phyloP scores from a whole-genome alignment of 805 yeast genomes.

The Saccharomycopsis sp. region DNA sequence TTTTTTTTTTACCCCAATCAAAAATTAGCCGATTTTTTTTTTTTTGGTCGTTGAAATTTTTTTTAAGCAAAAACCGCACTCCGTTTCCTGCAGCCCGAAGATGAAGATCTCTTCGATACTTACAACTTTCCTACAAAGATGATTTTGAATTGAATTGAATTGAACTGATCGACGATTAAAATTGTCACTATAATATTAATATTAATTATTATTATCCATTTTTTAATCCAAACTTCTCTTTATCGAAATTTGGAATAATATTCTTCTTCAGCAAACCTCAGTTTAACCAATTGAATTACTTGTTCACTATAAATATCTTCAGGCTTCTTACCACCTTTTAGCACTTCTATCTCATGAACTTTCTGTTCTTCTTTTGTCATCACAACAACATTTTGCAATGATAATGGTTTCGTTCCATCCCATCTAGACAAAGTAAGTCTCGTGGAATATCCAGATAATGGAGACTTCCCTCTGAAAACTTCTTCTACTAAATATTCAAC shows the following conservation, averaged over 20 bases:
- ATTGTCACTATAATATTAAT: too few species aligned
- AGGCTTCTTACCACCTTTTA: slow-evolving; percentile 58
- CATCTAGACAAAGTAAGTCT: slow-evolving; percentile 77
- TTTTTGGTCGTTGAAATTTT: too few species aligned
- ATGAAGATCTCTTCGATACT: too few species aligned
- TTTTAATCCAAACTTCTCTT: too few species aligned
- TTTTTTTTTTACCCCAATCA: too few species aligned
- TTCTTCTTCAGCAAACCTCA: slow-evolving; percentile 67
- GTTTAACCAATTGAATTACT: slow-evolving; percentile 47
- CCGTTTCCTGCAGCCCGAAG: too few species aligned
- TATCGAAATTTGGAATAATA: slow-evolving; percentile 57
- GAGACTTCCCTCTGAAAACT: slow-evolving; percentile 87
- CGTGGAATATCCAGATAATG: slow-evolving; percentile 75
- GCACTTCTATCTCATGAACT: slow-evolving; percentile 66
- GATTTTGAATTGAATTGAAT: too few species aligned
- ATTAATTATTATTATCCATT: too few species aligned
- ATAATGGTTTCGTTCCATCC: slow-evolving; percentile 62
- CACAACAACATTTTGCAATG: slow-evolving; percentile 73
- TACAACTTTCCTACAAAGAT: too few species aligned
- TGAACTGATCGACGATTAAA: too few species aligned
- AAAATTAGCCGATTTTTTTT: too few species aligned
- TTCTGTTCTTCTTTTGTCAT: slow-evolving; percentile 86
- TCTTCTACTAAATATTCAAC: slow-evolving; percentile 84
- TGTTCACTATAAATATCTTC: slow-evolving; percentile 58
- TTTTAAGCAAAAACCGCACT: too few species aligned